Base-by-base conservation (phyloP, 805 yeast species). In the Torulaspora gathmanii region DNA sequence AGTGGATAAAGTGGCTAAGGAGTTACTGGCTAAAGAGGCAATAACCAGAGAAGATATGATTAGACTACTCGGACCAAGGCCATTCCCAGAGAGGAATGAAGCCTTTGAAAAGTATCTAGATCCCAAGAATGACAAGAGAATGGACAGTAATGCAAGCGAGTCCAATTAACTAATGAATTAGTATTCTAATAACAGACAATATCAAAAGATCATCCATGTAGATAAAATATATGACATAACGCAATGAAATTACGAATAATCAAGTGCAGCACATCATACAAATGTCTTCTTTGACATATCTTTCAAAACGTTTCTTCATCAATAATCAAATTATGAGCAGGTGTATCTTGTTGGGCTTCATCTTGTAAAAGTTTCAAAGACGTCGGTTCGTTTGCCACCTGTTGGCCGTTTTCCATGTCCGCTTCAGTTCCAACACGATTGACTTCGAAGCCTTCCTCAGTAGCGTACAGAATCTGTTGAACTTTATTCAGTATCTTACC, bases 41-140 rank as follows among this genome's bases (percentile, higher is more conserved):
- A 78, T 93, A 20, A 88, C 96, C 3, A 80, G 99, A 65, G 95
- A 87, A 55, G 99, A 93, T 63, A 88, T 93, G 95, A 80, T 90
- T 46, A 75, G 91, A 46, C 65, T 93, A 40, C 70, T 93, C 37
- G 99, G 99, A 3, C 86, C 86, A 64, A 77, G 99, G 54, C 96
- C 96, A 9, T 93, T 84, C 74, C 83, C 86, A 12, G 96, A 89
- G 63, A 81, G 77, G 53, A 89, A 88, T 60, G 96, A 86, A 57
- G 95, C 95, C 1, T 89, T 90, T 67, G 95, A 88, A 65, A 87
- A 86, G 63, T 90, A 90, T 59, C 70, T 90, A 49, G 86, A 78
- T 55, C 67, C 65, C 13, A 51, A 57, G 39, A 47, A 53, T 15
- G 44, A 35, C 10, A 34, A 41, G n/a, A 23, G 36, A 33, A 35